Percentiles rank a stretch among this genome's conserved stretches.
These are phyloP conservation scores for Daedalea quercina DNA, from an alignment of 768 basidiomycete genomes.

Conservation along the genomic window DNA sequence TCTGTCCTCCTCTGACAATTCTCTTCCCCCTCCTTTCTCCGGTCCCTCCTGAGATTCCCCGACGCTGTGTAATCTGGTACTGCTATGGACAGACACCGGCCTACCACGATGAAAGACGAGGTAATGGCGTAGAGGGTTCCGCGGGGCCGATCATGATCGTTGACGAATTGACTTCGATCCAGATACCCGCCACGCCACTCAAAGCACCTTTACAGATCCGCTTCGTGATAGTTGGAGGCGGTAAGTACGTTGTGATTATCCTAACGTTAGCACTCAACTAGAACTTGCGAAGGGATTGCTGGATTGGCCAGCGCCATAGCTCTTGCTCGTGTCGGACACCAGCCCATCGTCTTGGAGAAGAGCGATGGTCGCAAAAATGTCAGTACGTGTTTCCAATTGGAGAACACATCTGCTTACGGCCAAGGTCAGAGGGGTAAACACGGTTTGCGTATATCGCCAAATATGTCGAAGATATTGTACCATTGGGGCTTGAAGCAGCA, in stretches of 20 bases:
- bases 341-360: constrained; percentile 25
- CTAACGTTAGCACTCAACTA: background rate
- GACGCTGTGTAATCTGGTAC: too few relatives aligned
- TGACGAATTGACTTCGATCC: background rate
- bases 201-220: constrained; percentile 18
- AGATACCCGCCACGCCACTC: background rate
- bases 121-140: too few relatives aligned
- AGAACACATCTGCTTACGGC: background rate
- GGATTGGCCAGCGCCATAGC: constrained; percentile 27
- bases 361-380: constrained; percentile 5
- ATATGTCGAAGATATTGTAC: constrained; percentile 29
- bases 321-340: constrained; percentile 25
- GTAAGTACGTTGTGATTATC: background rate
- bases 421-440: constrained; percentile 10
- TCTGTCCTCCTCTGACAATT: too few relatives aligned
- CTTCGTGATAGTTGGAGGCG: constrained; percentile 26
- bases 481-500: constrained; percentile 29
- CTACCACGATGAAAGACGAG: too few relatives aligned
- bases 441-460: constrained; percentile 29
- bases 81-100: too few relatives aligned
- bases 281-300: constrained; percentile 18
- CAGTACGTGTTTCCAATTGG: background rate
- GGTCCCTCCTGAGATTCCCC: too few relatives aligned
- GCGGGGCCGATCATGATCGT: too few relatives aligned
- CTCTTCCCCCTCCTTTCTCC: too few relatives aligned